Evolutionary conservation across 768 basidiomycete species (phyloP), one percentile per base, ranked within the genome.

Genomic region (Mycena leptocephala): DNA sequence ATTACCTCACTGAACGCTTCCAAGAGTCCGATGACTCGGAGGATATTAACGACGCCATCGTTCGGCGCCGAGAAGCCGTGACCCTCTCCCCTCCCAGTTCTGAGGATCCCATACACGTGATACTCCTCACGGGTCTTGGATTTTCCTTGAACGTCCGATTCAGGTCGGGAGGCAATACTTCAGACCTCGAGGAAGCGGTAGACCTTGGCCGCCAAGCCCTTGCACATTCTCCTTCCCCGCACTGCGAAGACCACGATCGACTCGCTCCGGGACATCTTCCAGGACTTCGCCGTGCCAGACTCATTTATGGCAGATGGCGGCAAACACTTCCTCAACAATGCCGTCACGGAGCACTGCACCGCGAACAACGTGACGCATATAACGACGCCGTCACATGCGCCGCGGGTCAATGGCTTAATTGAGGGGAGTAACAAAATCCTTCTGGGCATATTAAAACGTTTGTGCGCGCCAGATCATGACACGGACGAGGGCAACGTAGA

Each of bases 391-490:
- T 76, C 2, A 58, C 71, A 37, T 67, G 80, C 18, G 55, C 78
- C 58, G 41, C 80, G 33, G 77, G 75, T 30, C 61, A 79, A 66
- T 41, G 81, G 85, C 0, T 72, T 85, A 1, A 77, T 85, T 1
- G 74, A 79, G 18, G 75, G 73, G 33, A 58, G 66, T 22, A 67
- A 66, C 26, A 70, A 39, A 28, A 69, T 73, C 35, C 70, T 84
- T 0, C 71, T 85, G 0, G 64, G 75, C 14, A 26, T 72, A 0
- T 68, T 85, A 6, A 73, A 79, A 33, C 53, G 76, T 2, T 64
- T 83, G 0, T 83, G 83, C 37, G 79, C 72, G 7, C 84, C 83
- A 3, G 78, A 78, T 4, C 62, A 82, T 1, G 77, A 81, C 0
- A 76, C 79, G 16, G 74, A 79, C 9, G 61, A 72, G 8, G 67